Base-by-base conservation (phyloP, 1,284 basidiomycete genomes). In the Anthracocystis walkeri region DNA sequence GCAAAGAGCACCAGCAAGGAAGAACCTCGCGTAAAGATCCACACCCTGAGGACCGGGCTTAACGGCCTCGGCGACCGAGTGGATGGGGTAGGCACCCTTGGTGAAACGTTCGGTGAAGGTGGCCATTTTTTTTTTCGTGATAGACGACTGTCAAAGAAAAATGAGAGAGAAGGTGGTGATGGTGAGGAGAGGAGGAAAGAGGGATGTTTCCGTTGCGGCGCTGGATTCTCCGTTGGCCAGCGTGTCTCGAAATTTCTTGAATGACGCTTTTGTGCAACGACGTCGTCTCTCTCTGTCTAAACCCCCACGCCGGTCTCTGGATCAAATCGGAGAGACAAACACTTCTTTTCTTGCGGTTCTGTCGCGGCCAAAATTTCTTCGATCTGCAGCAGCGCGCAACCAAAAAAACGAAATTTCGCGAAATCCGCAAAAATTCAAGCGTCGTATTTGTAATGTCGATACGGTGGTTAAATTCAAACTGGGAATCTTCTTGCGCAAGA, bases 1-100 rank as follows among this genome's bases (percentile, higher is more conserved):
- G 74, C 95, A 94, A 80, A 96, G 89, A 78, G 90, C 90, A 90
- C 95, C 94, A 84, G 94, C 94, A 75, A 97, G 84, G 74, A 88
- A 88, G 86, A 89, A 88, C 66, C 88, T 85, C 58, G 87, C 73
- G 86, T 88, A 89, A 54, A 83, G 77, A 68, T 79, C 80, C 12
- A 79, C 75, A 52, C 82, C 82, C 58, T 73, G 71, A 16, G 78
- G 78, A 50, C 59, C 69, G 63, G 75, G 70, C 75, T 77, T 77
- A 69, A 65, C 59, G 40, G 63, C 64, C 70, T 83, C 81, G 48
- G 65, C 51, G 48, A 75, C 68, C 56, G 82, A 78, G 65, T 77
- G 73, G 66, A 82, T 64, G 21, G 82, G 82, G 82, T 72, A 81
- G 63, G 77, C 35, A 62, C 74, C 74, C 69, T 76, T 72, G 69